Percentiles rank a stretch among this genome's conserved stretches.
Evolutionary conservation across 148 eudicot species (phyloP).

Genomic region (Chenopodium quinoa): DNA sequence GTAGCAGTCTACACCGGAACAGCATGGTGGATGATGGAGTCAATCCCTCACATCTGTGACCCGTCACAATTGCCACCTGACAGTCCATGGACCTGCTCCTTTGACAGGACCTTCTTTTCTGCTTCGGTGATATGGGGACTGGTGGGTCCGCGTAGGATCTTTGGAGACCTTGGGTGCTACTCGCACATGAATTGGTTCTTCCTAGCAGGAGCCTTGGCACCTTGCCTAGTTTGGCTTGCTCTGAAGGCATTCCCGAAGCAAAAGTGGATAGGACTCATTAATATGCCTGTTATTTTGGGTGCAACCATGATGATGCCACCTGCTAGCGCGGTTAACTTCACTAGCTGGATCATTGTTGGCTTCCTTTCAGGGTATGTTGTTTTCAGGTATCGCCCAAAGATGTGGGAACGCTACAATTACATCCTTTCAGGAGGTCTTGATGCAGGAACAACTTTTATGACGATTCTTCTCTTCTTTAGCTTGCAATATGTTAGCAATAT

Average conservation of each 20-base stretch:
- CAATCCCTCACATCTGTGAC: slow-evolving; percentile 67
- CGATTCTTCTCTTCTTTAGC: slow-evolving; percentile 49
- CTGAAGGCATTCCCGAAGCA: slow-evolving; percentile 58
- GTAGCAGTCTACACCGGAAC: slow-evolving; percentile 76
- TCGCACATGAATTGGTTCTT: slow-evolving; percentile 76
- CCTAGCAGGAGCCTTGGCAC: slow-evolving; percentile 65
- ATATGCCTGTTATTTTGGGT: slow-evolving; percentile 62
- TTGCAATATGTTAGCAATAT: slow-evolving; percentile 42
- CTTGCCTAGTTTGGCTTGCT: slow-evolving; percentile 54
- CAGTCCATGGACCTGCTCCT: slow-evolving; percentile 90
- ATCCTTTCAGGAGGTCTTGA: slow-evolving; percentile 75
- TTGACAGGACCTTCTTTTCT: slow-evolving; percentile 71
- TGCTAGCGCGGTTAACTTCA: slow-evolving; percentile 72
- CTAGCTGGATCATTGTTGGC: slow-evolving; percentile 63
- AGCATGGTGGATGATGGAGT: slow-evolving; percentile 92
- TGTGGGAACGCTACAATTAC: slow-evolving; percentile 83
- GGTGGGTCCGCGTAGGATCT: slow-evolving; percentile 80
- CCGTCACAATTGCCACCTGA: slow-evolving; percentile 47
- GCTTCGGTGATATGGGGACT: slow-evolving; percentile 93
- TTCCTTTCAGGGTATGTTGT: slow-evolving; percentile 62
- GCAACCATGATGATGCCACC: slow-evolving; percentile 75
- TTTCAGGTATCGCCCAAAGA: slow-evolving; percentile 45
- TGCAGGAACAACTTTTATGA: slow-evolving; percentile 69
- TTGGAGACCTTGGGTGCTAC: slow-evolving; percentile 85
- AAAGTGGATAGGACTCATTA: slow-evolving; percentile 56